Percentiles rank a stretch among this genome's conserved stretches.
Conservation (phyloP, 2,329 filamentous ascomycete genomes). For the Phialophora macrospora region DNA sequence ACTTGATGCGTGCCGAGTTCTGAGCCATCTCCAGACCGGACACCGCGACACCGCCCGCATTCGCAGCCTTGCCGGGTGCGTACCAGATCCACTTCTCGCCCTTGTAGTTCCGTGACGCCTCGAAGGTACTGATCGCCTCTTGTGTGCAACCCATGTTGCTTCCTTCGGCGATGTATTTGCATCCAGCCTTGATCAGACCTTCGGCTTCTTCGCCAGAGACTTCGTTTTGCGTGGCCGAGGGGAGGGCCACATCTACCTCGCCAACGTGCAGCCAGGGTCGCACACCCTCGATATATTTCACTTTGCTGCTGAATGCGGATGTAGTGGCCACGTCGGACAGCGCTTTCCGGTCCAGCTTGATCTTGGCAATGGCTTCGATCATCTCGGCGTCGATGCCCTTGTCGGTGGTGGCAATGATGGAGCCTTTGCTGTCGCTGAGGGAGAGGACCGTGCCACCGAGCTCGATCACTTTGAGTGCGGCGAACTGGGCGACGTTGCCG, state of each 20-base stretch:
- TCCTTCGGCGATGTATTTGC: constrained; percentile 89
- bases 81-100: constrained; percentile 86
- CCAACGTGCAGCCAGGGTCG: constrained; percentile 91
- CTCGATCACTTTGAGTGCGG: constrained; percentile 93
- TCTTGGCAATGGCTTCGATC: constrained; percentile 74
- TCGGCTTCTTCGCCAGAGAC: constrained; percentile 89
- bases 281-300: constrained; percentile 84
- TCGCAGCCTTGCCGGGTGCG: constrained; percentile 94
- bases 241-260: constrained; percentile 87
- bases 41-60: constrained; percentile 95
- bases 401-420: constrained; percentile 74
- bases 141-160: constrained; percentile 99
- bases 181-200: constrained; percentile 75
- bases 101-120: constrained; percentile 71
- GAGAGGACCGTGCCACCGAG: constrained; percentile 91
- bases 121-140: constrained; percentile 91
- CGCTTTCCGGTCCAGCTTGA: constrained; percentile 86
- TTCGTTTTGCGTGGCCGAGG: constrained; percentile 96
- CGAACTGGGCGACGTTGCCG: constrained; percentile 97
- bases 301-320: constrained; percentile 63
- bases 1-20: constrained; percentile 85
- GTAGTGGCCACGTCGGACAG: constrained; percentile 72
- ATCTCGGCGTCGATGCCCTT: constrained; percentile 78
- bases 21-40: constrained; percentile 99
- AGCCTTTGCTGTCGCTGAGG: constrained; percentile 88